Conservation (phyloP, 306 rosid genomes). For the Glycine tomentella region DNA sequence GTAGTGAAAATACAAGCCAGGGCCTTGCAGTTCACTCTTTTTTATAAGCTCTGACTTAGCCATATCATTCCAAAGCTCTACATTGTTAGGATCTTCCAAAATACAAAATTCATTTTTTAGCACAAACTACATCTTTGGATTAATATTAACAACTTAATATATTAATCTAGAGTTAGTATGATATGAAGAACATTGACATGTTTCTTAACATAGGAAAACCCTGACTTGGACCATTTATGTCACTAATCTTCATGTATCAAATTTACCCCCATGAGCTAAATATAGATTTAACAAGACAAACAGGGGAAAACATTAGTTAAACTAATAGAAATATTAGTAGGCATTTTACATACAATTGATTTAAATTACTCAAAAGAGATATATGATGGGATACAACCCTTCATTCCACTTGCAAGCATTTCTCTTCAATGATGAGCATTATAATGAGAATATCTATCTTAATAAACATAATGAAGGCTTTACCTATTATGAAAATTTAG, state of each 20-base stretch:
- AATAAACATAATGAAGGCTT: conserved; percentile 21
- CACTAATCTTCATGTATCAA: conserved; percentile 75
- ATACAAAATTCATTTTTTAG: too few relatives aligned
- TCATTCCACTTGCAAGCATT: conserved; percentile 86
- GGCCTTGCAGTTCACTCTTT: background rate
- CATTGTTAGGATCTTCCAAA: too few relatives aligned
- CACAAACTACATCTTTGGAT: too few relatives aligned
- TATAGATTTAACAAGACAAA: conserved; percentile 23
- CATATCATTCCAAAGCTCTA: too few relatives aligned
- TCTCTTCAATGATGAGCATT: conserved; percentile 63
- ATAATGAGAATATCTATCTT: conserved; percentile 33
- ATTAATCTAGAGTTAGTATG: too few relatives aligned
- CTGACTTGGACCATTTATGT: conserved; percentile 72
- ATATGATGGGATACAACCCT: conserved; percentile 82
- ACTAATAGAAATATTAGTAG: conserved; percentile 10
- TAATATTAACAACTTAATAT: too few relatives aligned
- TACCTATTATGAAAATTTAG: conserved; percentile 4
- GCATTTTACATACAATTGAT: conserved; percentile 64
- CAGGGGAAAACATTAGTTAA: background rate
- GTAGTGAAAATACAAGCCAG: background rate
- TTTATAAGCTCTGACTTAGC: too few relatives aligned
- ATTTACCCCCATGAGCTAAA: conserved; percentile 28
- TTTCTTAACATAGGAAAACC: conserved; percentile 65
- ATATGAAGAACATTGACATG: conserved; percentile 26
- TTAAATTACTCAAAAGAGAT: conserved; percentile 65